Percentiles rank a stretch among this genome's conserved stretches.
Evolutionary conservation across 1,139 yeast genomes (phyloP).

Genomic region (Geotrichum australiense): DNA sequence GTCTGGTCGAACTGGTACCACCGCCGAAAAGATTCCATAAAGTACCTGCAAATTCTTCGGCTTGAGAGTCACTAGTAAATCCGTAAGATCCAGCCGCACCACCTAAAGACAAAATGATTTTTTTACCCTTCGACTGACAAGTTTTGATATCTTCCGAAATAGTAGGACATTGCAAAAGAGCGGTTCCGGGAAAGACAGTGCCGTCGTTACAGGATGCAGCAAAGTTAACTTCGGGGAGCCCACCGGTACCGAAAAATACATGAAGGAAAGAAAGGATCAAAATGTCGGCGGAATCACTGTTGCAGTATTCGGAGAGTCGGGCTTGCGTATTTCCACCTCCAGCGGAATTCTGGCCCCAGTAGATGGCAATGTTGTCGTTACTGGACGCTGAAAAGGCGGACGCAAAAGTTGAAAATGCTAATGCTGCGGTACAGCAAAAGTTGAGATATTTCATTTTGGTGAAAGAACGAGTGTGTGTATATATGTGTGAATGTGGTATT

Average conservation of each 20-base stretch:
- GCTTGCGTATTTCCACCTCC: slow-evolving; percentile 50
- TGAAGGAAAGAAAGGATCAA: slow-evolving; percentile 64
- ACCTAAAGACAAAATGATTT: slow-evolving; percentile 74
- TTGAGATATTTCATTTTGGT: too few species aligned
- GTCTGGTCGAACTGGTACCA: slow-evolving; percentile 56
- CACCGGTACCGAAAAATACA: slow-evolving; percentile 46
- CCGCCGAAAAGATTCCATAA: slow-evolving; percentile 86
- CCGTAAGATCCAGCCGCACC: slow-evolving; percentile 83
- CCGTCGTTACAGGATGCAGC: slow-evolving; percentile 46
- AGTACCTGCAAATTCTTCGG: slow-evolving; percentile 60
- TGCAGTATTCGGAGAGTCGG: slow-evolving; percentile 60
- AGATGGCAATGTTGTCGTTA: slow-evolving; percentile 59
- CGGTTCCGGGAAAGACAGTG: slow-evolving; percentile 27
- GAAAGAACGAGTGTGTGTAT: too few species aligned
- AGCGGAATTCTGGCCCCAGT: slow-evolving; percentile 89
- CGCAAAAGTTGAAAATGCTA: too few species aligned
- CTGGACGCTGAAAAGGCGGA: slow-evolving; percentile 12
- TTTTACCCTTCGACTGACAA: slow-evolving; percentile 79
- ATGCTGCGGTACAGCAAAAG: too few species aligned
- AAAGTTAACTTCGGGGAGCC: slow-evolving; percentile 50
- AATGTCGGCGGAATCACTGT: slow-evolving; percentile 61
- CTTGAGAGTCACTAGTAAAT: slow-evolving; percentile 55
- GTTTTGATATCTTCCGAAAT: slow-evolving; percentile 60
- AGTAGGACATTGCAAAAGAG: slow-evolving; percentile 32
- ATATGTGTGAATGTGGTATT: too few species aligned